Conservation (phyloP, 495 filamentous ascomycete genomes). For the Podospora conica region DNA sequence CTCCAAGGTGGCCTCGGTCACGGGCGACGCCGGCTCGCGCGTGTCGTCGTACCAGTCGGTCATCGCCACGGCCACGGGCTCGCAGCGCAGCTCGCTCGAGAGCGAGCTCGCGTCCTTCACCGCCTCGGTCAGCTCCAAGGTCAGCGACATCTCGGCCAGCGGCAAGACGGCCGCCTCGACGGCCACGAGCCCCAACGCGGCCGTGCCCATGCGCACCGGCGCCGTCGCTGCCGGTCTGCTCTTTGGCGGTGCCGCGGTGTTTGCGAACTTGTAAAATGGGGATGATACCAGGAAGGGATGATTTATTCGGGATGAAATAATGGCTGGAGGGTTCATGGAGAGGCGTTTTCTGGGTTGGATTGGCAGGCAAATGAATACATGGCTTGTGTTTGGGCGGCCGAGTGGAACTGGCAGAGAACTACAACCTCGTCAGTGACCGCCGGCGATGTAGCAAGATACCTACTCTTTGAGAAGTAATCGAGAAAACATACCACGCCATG, state of each 20-base stretch:
- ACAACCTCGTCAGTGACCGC: not conserved
- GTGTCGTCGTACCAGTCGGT: constrained; percentile 15
- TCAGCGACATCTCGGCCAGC: constrained; percentile 8
- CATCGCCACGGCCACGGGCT: constrained; percentile 25
- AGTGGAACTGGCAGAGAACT: not conserved
- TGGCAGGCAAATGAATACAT: not conserved
- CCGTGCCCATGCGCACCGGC: constrained; percentile 24
- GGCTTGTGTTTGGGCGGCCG: not conserved
- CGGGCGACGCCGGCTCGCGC: constrained; percentile 13
- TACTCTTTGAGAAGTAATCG: not conserved
- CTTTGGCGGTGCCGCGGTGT: constrained; percentile 30
- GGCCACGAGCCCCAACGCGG: constrained; percentile 2
- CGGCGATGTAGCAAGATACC: not conserved
- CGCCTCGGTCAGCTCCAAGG: constrained; percentile 7
- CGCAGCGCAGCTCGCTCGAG: constrained; percentile 15
- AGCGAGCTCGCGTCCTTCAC: constrained; percentile 13
- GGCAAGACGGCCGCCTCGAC: constrained; percentile 6
- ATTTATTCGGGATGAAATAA: not conserved
- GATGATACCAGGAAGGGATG: not conserved
- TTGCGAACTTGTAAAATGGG: constrained; percentile 24
- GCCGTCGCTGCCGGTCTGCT: constrained; percentile 33
- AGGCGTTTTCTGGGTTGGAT: not conserved
- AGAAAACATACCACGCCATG: not conserved
- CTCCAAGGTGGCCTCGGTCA: constrained; percentile 15
- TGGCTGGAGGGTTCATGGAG: not conserved